phyloP scores from a whole-genome alignment of 2,329 filamentous ascomycete genomes.

The Ophiostoma tasmaniense region DNA sequence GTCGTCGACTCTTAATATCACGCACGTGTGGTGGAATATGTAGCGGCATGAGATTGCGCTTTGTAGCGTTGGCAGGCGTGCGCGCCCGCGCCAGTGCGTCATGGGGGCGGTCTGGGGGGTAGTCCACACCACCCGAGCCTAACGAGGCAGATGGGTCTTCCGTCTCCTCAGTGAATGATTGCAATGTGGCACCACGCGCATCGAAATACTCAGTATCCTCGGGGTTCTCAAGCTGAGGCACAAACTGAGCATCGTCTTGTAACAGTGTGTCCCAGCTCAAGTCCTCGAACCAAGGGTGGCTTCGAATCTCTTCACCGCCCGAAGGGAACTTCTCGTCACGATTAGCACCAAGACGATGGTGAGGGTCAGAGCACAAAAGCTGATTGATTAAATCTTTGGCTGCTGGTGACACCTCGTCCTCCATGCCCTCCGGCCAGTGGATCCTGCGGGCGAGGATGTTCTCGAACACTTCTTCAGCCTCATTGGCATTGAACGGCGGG shows the following conservation, averaged over 20 bases:
- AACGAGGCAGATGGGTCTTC: constrained; percentile 79
- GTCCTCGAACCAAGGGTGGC: constrained; percentile 78
- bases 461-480: constrained; percentile 90
- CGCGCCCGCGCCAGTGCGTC: constrained; percentile 87
- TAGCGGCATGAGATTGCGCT: constrained; percentile 85
- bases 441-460: constrained; percentile 88
- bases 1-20: constrained; percentile 74
- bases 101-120: constrained; percentile 72
- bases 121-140: constrained; percentile 59
- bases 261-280: constrained; percentile 84
- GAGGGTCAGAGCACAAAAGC: constrained; percentile 76
- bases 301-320: constrained; percentile 85
- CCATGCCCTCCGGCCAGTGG: constrained; percentile 80
- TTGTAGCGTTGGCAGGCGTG: constrained; percentile 77
- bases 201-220: constrained; percentile 99
- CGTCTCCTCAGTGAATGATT: constrained; percentile 88
- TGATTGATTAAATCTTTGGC: constrained; percentile 93
- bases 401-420: constrained; percentile 72
- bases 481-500: constrained; percentile 84
- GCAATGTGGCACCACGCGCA: constrained; percentile 77
- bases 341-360: constrained; percentile 76
- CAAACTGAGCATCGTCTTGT: constrained; percentile 93
- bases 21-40: constrained; percentile 95
- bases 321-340: constrained; percentile 70
- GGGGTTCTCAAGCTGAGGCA: constrained; percentile 83